phyloP scores from a whole-genome alignment of 108 stramenopile species.

The Nitzschia putrida region DNA sequence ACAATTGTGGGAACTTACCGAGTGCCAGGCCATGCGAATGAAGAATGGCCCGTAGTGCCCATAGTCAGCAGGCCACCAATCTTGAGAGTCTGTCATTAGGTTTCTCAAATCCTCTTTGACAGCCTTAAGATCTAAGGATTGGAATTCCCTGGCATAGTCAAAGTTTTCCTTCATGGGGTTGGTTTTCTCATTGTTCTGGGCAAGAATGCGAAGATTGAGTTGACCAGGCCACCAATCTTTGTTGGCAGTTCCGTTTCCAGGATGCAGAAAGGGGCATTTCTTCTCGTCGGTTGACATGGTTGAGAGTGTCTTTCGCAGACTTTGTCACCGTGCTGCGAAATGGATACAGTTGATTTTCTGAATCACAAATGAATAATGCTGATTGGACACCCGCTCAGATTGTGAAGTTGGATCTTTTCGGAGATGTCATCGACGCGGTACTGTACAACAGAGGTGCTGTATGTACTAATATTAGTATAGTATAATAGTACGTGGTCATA shows the following conservation, averaged over 20 bases:
- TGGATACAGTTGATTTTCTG: no score
- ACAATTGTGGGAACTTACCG: neutral
- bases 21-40: slow-evolving; percentile 47
- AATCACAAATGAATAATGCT: no score
- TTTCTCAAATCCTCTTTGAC: slow-evolving; percentile 53
- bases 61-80: slow-evolving; percentile 75
- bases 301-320: no score
- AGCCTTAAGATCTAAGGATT: slow-evolving; percentile 36
- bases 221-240: slow-evolving; percentile 72
- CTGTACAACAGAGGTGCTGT: no score
- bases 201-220: slow-evolving; percentile 59
- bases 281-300: no score
- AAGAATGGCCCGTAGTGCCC: slow-evolving; percentile 76
- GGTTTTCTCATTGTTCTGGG: slow-evolving; percentile 40
- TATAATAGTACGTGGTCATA: no score
- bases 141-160: slow-evolving; percentile 55
- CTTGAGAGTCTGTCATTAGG: slow-evolving; percentile 56
- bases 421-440: no score
- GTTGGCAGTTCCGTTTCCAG: slow-evolving; percentile 33
- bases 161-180: slow-evolving; percentile 40
- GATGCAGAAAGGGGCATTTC: slow-evolving; percentile 36
- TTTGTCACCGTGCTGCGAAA: no score
- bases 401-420: no score
- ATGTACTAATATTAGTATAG: no score
- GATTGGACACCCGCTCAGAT: no score